Evolutionary conservation across 163 green algal species (phyloP).

Genomic region (Smithsoniella earleae): DNA sequence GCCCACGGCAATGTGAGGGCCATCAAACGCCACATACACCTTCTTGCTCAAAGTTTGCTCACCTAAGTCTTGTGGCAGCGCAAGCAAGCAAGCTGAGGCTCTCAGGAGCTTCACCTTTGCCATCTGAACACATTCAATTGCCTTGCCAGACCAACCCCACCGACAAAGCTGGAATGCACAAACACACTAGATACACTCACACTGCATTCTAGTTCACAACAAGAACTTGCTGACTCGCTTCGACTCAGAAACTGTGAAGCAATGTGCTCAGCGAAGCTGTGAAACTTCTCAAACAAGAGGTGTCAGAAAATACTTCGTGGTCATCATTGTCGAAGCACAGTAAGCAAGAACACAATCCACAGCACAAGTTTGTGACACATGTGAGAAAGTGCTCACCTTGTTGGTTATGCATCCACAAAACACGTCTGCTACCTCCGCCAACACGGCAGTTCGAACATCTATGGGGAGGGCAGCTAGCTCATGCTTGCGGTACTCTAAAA

Average conservation of each 20-base stretch:
- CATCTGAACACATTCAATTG: conserved; percentile 16
- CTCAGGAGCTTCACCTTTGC: not conserved
- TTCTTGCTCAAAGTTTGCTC: not conserved
- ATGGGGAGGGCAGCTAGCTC: not conserved
- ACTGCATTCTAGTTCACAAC: not conserved
- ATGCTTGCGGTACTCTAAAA: too few relatives aligned
- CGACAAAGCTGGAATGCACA: not conserved
- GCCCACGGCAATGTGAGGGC: too few relatives aligned
- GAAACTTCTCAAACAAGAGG: conserved; percentile 30
- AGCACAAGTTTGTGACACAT: too few relatives aligned
- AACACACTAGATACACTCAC: too few relatives aligned
- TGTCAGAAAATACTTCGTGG: conserved; percentile 28
- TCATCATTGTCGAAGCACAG: conserved; percentile 6
- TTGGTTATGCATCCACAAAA: not conserved
- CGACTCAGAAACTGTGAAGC: not conserved
- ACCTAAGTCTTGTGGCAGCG: not conserved
- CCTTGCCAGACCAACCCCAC: not conserved
- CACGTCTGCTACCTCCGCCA: conserved; percentile 16
- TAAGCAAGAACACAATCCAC: too few relatives aligned
- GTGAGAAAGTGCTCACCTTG: conserved; percentile 25
- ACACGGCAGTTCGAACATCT: conserved; percentile 7
- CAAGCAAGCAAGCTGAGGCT: not conserved
- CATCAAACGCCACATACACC: too few relatives aligned
- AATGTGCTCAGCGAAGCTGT: conserved; percentile 25
- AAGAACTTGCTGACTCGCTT: not conserved